Evolutionary conservation across 345 rosid species (phyloP), one percentile per base, ranked within the genome.

Genomic region (Eucalyptus pumila): DNA sequence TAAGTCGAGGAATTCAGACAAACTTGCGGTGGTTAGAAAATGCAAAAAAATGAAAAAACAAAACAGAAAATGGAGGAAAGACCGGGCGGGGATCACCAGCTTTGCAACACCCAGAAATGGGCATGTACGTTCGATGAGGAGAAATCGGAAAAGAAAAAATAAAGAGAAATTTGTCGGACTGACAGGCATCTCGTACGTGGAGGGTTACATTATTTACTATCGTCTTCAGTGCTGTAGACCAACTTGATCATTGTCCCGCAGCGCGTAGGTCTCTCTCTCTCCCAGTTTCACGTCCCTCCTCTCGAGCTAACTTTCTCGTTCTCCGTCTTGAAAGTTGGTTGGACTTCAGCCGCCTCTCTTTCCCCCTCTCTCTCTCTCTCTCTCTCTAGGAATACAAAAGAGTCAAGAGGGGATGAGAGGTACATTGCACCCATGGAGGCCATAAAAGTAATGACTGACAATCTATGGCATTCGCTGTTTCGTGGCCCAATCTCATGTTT

Each of bases 271-370:
- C 42, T 42, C 42, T 42, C 42, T 42, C 42, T 40, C 42, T 42
- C 42, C 7, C 42, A 42, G 42, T 42, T 42, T 42, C 85, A 3
- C 47, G 47, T 21, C 47, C 30, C 6, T 76, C 85, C 5, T 76
- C 85, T 10, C 87, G 52, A 87, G 49, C 89, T 62, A 90, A 90
- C 88, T 90, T 87, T 86, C 91, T 88, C 86, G 44, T 12, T 19
- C 50, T 85, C 69, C 45, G 34, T 21, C 85, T 90, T 88, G 91
- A 90, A 90, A 88, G 91, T 88, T 90, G 30, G 91, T 90, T 90
- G 91, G 87, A 85, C 87, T 65, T 50, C 86, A 80, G 83, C 58
- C 37, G 37, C 34, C 62, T 54, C 58, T 45, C 52, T 50, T 21
- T 40, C 88, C 40, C 32, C 17, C 24, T 8, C 62, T 80, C 60